These are phyloP conservation scores for Rugosomyces carneus DNA, from an alignment of 1,284 basidiomycete genomes.

Conservation along the genomic window DNA sequence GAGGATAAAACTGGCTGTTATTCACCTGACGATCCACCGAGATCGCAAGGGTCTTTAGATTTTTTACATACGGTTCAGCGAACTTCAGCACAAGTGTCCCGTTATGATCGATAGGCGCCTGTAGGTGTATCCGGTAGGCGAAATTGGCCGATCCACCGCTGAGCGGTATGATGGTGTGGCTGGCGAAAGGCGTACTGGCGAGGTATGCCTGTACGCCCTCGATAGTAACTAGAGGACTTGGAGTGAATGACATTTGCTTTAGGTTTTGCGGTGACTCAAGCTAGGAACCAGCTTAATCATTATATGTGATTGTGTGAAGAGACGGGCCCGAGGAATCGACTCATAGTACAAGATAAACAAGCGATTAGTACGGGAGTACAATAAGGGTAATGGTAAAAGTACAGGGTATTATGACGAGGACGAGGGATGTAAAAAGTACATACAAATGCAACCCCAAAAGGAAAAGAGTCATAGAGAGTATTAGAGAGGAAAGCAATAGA, in stretches of 20 bases:
- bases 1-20: background rate
- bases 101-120: constrained; percentile 29
- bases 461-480: background rate
- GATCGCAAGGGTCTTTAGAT: constrained; percentile 28
- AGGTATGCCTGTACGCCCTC: constrained; percentile 26
- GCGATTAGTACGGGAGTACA: background rate
- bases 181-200: constrained; percentile 24
- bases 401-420: constrained; percentile 4
- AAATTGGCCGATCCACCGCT: constrained; percentile 51
- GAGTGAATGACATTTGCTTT: background rate
- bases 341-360: background rate
- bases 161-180: constrained; percentile 26
- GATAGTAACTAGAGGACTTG: constrained; percentile 22
- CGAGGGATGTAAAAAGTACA: background rate
- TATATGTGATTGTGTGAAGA: background rate
- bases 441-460: background rate
- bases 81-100: constrained; percentile 53
- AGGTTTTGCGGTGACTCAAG: background rate
- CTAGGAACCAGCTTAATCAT: background rate
- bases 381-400: background rate
- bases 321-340: background rate
- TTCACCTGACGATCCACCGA: constrained; percentile 49
- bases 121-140: constrained; percentile 42
- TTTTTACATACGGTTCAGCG: constrained; percentile 38
- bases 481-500: background rate